Percentiles rank a stretch among this genome's conserved stretches.
These are phyloP conservation scores for Hyaloscypha bicolor DNA, from an alignment of 495 filamentous ascomycete genomes.

Conservation along the genomic window DNA sequence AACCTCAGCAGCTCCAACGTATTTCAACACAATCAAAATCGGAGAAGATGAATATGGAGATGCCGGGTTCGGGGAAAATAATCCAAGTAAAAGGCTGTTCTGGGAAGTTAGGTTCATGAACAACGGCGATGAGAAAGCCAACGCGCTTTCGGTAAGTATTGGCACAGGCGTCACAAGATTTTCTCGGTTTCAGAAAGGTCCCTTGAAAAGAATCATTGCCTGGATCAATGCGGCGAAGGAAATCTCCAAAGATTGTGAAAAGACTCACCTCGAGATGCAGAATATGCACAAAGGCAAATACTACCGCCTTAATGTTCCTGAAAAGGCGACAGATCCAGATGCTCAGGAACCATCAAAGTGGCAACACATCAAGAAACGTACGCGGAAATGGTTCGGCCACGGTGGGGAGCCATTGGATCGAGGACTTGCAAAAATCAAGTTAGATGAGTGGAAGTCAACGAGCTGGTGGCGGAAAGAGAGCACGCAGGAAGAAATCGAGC, in stretches of 20 bases:
- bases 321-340: conserved; percentile 6
- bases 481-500: conserved; percentile 12
- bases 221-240: conserved; percentile 7
- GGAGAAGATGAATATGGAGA: conserved; percentile 31
- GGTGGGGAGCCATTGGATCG: conserved; percentile 5
- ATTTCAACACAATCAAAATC: conserved; percentile 43
- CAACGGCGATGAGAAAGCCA: neutral
- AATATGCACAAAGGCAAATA: conserved; percentile 3
- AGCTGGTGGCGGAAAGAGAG: conserved; percentile 14
- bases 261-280: conserved; percentile 1
- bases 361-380: conserved; percentile 7
- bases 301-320: conserved; percentile 1
- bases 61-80: conserved; percentile 36
- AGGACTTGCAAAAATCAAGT: conserved; percentile 12
- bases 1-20: conserved; percentile 54
- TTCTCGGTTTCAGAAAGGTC: neutral
- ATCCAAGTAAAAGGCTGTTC: conserved; percentile 32
- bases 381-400: conserved; percentile 11
- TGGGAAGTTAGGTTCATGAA: conserved; percentile 22
- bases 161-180: conserved; percentile 7
- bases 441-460: conserved; percentile 13
- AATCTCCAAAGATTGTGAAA: conserved; percentile 11
- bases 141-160: conserved; percentile 10
- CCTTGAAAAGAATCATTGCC: neutral
- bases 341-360: conserved; percentile 1